phyloP scores from a whole-genome alignment of 1,139 yeast genomes.

The Candida gigantensis region DNA sequence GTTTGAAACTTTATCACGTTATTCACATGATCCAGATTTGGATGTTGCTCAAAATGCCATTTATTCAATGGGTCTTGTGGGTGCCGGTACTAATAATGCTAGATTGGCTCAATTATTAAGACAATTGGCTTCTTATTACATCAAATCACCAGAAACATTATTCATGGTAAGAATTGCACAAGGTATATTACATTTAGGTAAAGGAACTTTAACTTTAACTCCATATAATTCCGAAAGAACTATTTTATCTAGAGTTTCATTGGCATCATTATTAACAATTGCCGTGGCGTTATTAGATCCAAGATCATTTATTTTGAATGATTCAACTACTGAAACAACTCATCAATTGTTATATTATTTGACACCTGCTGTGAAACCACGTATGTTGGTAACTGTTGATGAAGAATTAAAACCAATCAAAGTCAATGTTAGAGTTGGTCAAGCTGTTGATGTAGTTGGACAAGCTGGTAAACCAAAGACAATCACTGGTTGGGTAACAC shows the following conservation, averaged over 20 bases:
- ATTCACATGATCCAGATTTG: slow-evolving; percentile 92
- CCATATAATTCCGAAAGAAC: slow-evolving; percentile 91
- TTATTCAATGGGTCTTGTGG: slow-evolving; percentile 96
- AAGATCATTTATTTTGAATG: slow-evolving; percentile 58
- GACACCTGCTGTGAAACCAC: slow-evolving; percentile 88
- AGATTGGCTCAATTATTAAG: slow-evolving; percentile 93
- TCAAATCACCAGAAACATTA: slow-evolving; percentile 85
- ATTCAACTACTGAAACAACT: slow-evolving; percentile 58
- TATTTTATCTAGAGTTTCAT: slow-evolving; percentile 81
- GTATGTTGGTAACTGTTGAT: slow-evolving; percentile 90
- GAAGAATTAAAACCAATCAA: slow-evolving; percentile 84
- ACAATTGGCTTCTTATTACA: slow-evolving; percentile 91
- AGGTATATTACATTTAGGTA: slow-evolving; percentile 93
- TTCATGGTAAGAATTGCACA: slow-evolving; percentile 95
- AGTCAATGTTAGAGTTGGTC: slow-evolving; percentile 97
- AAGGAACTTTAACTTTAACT: slow-evolving; percentile 86
- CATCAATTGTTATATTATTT: slow-evolving; percentile 79
- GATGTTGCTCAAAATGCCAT: slow-evolving; percentile 96
- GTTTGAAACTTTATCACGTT: slow-evolving; percentile 92
- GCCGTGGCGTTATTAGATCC: slow-evolving; percentile 87
- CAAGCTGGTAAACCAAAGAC: slow-evolving; percentile 99
- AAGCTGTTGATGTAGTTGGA: slow-evolving; percentile 97
- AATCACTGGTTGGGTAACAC: slow-evolving; percentile 99
- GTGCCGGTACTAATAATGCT: slow-evolving; percentile 98
- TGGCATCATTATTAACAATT: slow-evolving; percentile 87